Evolutionary conservation across 2,329 filamentous ascomycete genomes (phyloP).

Genomic region (Stagonosporopsis chrysanthemi): DNA sequence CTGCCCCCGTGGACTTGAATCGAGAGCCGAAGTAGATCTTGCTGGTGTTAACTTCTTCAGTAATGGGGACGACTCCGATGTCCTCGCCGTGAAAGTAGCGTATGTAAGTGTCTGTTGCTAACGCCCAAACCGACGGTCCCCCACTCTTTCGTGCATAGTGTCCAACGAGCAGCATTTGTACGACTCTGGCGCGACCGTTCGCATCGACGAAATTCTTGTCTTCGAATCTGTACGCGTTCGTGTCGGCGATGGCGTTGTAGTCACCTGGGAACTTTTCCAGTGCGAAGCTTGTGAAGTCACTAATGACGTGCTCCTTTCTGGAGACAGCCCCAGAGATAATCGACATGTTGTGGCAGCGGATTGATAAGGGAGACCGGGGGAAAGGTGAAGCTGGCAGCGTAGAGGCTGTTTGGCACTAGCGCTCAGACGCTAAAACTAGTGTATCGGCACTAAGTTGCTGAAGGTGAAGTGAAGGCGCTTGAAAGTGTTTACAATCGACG

Average conservation of each 20-base stretch:
- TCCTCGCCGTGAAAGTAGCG: slow-evolving; percentile 8
- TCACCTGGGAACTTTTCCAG: not conserved
- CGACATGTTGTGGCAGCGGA: no score
- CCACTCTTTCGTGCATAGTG: not conserved
- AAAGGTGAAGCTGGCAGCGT: not conserved
- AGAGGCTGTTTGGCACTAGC: no score
- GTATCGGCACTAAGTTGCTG: no score
- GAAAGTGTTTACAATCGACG: no score
- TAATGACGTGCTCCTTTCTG: not conserved
- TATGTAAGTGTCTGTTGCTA: not conserved
- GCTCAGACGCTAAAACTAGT: no score
- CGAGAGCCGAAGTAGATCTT: not conserved
- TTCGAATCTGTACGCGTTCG: not conserved
- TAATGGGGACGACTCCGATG: not conserved
- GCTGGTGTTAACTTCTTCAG: not conserved
- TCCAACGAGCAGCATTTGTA: slow-evolving; percentile 7
- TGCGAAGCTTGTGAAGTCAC: not conserved
- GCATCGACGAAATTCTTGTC: not conserved
- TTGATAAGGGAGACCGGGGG: no score
- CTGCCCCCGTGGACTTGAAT: not conserved
- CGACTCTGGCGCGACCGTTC: not conserved
- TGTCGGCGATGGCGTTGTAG: not conserved
- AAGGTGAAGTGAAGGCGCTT: not conserved
- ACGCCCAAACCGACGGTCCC: slow-evolving; percentile 14
- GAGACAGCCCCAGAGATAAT: not conserved